Evolutionary conservation across 768 basidiomycete genomes (phyloP).

Genomic region (Melanogaster broomeanus): DNA sequence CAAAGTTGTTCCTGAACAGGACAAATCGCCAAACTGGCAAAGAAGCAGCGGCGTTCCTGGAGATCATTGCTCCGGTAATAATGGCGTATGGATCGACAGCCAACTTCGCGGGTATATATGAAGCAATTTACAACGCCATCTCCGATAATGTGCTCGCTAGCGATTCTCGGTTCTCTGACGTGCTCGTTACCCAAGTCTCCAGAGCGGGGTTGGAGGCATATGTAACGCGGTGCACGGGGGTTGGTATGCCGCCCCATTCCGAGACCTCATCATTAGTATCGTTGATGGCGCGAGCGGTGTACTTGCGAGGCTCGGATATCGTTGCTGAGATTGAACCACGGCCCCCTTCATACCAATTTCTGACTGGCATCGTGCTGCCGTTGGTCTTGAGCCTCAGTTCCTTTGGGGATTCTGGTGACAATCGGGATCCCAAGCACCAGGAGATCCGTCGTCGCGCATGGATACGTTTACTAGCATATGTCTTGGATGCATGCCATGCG

Average conservation of each 20-base stretch:
- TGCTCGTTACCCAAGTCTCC: slow-evolving; percentile 48
- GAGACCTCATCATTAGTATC: slow-evolving; percentile 38
- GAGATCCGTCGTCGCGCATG: slow-evolving; percentile 50
- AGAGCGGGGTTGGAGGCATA: slow-evolving; percentile 49
- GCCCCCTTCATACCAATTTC: slow-evolving; percentile 55
- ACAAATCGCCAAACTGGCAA: slow-evolving; percentile 47
- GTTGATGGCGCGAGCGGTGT: slow-evolving; percentile 45
- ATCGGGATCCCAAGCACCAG: slow-evolving; percentile 49
- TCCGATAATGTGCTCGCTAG: slow-evolving; percentile 49
- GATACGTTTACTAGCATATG: slow-evolving; percentile 62
- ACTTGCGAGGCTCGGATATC: slow-evolving; percentile 53
- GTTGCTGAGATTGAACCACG: slow-evolving; percentile 58
- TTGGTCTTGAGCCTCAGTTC: slow-evolving; percentile 53
- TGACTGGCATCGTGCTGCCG: slow-evolving; percentile 66
- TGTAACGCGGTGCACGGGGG: slow-evolving; percentile 44
- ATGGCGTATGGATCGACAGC: slow-evolving; percentile 47
- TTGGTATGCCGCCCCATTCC: slow-evolving; percentile 40
- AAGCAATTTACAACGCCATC: slow-evolving; percentile 48
- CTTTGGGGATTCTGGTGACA: slow-evolving; percentile 41
- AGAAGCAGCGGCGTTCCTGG: slow-evolving; percentile 51
- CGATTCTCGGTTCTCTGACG: slow-evolving; percentile 50
- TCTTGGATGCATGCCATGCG: slow-evolving; percentile 52
- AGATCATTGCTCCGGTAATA: slow-evolving; percentile 57
- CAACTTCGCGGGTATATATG: slow-evolving; percentile 61
- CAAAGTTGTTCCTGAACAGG: slow-evolving; percentile 47